Conservation (phyloP, 495 filamentous ascomycete species). For the Aspergillus conjunctus region DNA sequence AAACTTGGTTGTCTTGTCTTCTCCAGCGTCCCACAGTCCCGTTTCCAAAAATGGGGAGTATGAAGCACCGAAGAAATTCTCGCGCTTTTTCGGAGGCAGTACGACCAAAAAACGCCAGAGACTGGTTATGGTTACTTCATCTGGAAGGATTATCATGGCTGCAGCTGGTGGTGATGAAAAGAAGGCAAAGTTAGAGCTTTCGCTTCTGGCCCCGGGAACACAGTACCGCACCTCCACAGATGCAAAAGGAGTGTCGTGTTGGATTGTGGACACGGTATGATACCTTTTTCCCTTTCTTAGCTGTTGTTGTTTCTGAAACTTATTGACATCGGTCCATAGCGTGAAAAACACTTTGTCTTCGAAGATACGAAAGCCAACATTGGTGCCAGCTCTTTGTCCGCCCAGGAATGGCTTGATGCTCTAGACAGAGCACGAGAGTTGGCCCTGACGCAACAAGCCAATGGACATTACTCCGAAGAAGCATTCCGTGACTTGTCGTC, state of each 20-base stretch:
- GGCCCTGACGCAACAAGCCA: conserved; percentile 68
- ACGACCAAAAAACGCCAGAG: conserved; percentile 91
- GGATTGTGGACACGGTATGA: conserved; percentile 92
- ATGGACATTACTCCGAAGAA: conserved; percentile 69
- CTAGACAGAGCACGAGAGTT: conserved; percentile 82
- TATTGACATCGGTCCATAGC: conserved; percentile 52
- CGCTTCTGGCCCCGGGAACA: conserved; percentile 70
- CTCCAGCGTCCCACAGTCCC: conserved; percentile 68
- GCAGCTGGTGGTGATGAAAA: conserved; percentile 96
- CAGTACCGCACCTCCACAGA: conserved; percentile 78
- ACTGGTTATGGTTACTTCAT: conserved; percentile 93
- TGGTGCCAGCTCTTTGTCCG: conserved; percentile 51
- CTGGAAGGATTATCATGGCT: conserved; percentile 82
- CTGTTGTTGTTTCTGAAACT: not conserved
- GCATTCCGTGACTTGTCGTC: conserved; percentile 73
- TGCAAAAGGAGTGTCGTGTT: conserved; percentile 78
- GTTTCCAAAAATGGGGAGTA: conserved; percentile 62
- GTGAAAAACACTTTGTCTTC: conserved; percentile 88
- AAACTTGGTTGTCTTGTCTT: conserved; percentile 78
- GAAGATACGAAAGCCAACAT: conserved; percentile 77
- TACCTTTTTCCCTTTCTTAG: not conserved
- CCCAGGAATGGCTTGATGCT: conserved; percentile 85
- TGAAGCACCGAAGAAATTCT: conserved; percentile 79
- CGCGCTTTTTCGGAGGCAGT: conserved; percentile 87
- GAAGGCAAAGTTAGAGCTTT: conserved; percentile 87